phyloP scores from a whole-genome alignment of 2,329 filamentous ascomycete species.

The Pseudodiploospora longispora region DNA sequence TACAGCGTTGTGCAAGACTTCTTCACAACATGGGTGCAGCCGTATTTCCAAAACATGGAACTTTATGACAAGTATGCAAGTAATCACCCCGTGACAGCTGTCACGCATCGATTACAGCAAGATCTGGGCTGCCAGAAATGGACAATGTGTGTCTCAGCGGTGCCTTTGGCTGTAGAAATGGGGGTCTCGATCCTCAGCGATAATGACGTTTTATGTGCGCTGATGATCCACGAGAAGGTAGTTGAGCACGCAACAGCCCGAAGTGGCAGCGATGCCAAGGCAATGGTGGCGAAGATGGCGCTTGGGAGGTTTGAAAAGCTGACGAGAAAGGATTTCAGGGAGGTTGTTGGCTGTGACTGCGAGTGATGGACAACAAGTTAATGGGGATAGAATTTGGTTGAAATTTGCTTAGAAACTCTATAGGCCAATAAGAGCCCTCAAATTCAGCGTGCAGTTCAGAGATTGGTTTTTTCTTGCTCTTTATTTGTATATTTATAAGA shows the following conservation, averaged over 20 bases:
- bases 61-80: conserved; percentile 83
- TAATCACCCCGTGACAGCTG: conserved; percentile 72
- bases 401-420: no score
- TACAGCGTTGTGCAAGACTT: conserved; percentile 67
- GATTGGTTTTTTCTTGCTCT: no score
- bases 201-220: conserved; percentile 57
- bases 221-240: conserved; percentile 67
- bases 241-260: conserved; percentile 53
- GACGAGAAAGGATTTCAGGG: conserved; percentile 1
- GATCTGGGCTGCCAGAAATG: conserved; percentile 57
- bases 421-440: no score
- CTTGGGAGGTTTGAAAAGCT: conserved; percentile 1
- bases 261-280: conserved; percentile 66
- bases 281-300: conserved; percentile 48
- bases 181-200: conserved; percentile 29
- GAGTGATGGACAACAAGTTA: no score
- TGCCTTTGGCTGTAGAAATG: conserved; percentile 31
- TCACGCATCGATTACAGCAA: conserved; percentile 55
- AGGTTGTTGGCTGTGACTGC: no score
- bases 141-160: conserved; percentile 44
- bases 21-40: conserved; percentile 64
- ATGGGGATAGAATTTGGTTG: no score
- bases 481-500: no score
- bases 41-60: conserved; percentile 77
- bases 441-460: no score